Percentiles rank a stretch among this genome's conserved stretches.
Conservation (phyloP, 768 basidiomycete genomes). For the Kwoniella dendrophila region DNA sequence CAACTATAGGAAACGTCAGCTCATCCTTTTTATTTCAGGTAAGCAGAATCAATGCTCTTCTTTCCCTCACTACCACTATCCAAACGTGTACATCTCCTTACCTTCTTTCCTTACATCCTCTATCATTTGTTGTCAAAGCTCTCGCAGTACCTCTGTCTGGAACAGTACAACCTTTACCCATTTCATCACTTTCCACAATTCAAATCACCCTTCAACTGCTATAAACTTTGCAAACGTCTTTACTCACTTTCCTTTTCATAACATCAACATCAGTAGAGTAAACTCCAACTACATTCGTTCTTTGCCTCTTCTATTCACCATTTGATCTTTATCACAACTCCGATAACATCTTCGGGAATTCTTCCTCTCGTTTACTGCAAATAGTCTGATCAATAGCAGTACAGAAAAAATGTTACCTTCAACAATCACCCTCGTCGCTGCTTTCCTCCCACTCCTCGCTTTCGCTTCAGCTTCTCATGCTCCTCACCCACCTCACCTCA, state of each 20-base stretch:
- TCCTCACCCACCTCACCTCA: conserved; percentile 27
- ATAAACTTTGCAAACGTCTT: not conserved
- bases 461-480: conserved; percentile 21
- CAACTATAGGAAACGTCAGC: not conserved
- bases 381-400: not conserved
- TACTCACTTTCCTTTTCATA: not conserved
- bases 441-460: conserved; percentile 39
- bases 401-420: conserved; percentile 14
- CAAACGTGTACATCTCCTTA: not conserved
- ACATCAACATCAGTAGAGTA: not conserved
- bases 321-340: conserved; percentile 2
- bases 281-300: conserved; percentile 10
- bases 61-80: not conserved
- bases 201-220: not conserved
- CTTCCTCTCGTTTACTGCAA: not conserved
- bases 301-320: not conserved
- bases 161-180: not conserved
- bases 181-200: not conserved
- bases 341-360: conserved; percentile 1
- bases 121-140: too few species aligned
- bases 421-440: conserved; percentile 27
- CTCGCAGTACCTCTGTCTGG: not conserved
- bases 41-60: not conserved
- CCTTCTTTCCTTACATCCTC: too few species aligned
- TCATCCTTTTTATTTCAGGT: not conserved